Evolutionary conservation across 164 flowering plant genomes (phyloP), one percentile per base, ranked within the genome.

Genomic region (Piper longum): DNA sequence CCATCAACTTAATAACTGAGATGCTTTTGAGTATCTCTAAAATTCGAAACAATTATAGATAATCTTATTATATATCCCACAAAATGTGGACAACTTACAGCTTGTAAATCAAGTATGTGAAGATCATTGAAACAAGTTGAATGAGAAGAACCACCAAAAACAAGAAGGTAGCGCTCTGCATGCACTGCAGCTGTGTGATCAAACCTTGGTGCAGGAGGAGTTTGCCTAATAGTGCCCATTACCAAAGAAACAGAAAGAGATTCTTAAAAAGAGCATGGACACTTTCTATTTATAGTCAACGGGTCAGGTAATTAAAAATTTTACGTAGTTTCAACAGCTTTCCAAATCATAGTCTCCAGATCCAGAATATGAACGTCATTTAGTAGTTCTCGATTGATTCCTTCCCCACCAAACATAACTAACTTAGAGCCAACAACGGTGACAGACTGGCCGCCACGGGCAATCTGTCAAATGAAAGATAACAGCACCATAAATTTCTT

Each of bases 141-240:
- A 83, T 91, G 95, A 70, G 98, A 89, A 75, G 89, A 87, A 59
- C 98, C 98, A 51, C 95, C 96, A 81, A 91, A 91, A 51, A 91
- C 74, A 41, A 91, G 62, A 71, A 89, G 86, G 80, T 91, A 91
- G 56, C 84, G 90, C 1, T 83, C 83, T 52, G 77, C 83, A 80
- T 87, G 82, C 68, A 89, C 71, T 58, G 92, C 83, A 71, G 98
- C 88, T 60, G 84, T 71, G 67, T 89, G 98, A 77, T 91, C 96
- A 79, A 79, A 91, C 78, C 98, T 85, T 44, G 98, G 95, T 75
- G 84, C 79, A 65, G 96, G 98, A 66, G 92, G 82, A 57, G 76
- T 74, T 82, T 77, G 86, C 83, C 98, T 91, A 77, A 67, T 14
- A 48, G 52, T 48, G 11, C 14, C 14, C 3, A 48, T 48, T 48